Evolutionary conservation across 805 yeast species (phyloP), one percentile per base, ranked within the genome.

Genomic region (Candida maris): DNA sequence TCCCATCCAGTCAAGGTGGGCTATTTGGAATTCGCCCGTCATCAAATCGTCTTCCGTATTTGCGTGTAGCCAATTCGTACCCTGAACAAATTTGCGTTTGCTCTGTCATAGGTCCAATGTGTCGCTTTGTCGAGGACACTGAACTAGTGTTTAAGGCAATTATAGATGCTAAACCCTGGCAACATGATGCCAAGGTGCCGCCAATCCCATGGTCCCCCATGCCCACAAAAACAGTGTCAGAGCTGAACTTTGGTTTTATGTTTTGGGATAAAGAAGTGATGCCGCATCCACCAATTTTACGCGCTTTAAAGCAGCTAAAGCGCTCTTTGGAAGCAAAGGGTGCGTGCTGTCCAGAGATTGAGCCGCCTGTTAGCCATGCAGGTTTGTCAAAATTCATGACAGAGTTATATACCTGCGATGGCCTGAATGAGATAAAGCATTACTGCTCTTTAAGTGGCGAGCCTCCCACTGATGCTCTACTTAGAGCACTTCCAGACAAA

Each of bases 281-380:
- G 39, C 81, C 82, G 9, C 72, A 72, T 20, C 82, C 83, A 1
- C 81, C 82, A 7, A 65, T 78, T 13, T 46, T 56, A 5, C 62
- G 81, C 42, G 76, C 69, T 8, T 26, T 76, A 26, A 50, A 63
- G 19, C 48, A 53, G 14, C 46, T 62, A 4, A 42, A 49, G 18
- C 50, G 40, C 1, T 35, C 35, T 5, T 40, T 68, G 18, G 40
- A 36, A 13, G 56, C 47, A 12, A 57, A 57, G 5, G 78, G 77
- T 10, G 69, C 66, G 39, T 66, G 61, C 25, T 62, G 67, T 7
- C 48, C 71, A 21, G 71, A 68, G 19, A 61, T 71, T 62, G 61
- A 57, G 19, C 56, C 56, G 0, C 58, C 55, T 1, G 43, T 52
- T 13, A 35, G 35, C n/a, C 66, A 68, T 17, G 37, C 48, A 17